A percentile compares a stretch with the other conserved stretches of the same genome.
These are phyloP conservation scores for Fusarium cicatricum DNA, from an alignment of 2,329 filamentous ascomycete species.

Conservation along the genomic window DNA sequence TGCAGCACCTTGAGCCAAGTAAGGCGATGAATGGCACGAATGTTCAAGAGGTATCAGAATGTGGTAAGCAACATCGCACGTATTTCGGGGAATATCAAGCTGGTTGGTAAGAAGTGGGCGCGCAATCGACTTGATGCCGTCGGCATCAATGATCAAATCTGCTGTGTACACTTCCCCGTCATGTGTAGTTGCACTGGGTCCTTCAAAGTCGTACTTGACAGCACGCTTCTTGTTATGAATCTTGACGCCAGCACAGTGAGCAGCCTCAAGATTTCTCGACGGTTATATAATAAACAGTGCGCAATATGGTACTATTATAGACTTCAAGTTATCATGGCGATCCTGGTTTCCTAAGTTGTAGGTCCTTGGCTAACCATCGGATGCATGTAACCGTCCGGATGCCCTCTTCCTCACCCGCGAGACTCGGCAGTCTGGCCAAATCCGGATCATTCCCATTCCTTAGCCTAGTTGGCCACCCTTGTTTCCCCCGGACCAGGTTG, in stretches of 20 bases:
- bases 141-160: constrained; percentile 48
- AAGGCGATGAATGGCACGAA: constrained; percentile 57
- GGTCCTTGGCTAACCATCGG: not conserved
- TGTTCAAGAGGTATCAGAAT: too few relatives aligned
- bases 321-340: not conserved
- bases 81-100: too few relatives aligned
- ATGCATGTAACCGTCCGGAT: not conserved
- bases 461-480: not conserved
- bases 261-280: not conserved
- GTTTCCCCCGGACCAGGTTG: too few relatives aligned
- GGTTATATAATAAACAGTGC: not conserved
- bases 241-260: not conserved
- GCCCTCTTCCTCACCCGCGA: not conserved
- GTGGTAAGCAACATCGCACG: too few relatives aligned
- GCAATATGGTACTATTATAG: not conserved
- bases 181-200: not conserved
- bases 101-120: too few relatives aligned
- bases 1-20: constrained; percentile 54
- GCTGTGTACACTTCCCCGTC: not conserved
- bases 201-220: constrained; percentile 1
- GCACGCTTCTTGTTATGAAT: not conserved
- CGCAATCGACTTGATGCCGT: too few relatives aligned
- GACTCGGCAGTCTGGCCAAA: not conserved
- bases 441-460: not conserved
- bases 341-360: not conserved